Evolutionary conservation across 139 green algal species (phyloP), one percentile per base, ranked within the genome.

Genomic region (Tetratostichococcus sp.): DNA sequence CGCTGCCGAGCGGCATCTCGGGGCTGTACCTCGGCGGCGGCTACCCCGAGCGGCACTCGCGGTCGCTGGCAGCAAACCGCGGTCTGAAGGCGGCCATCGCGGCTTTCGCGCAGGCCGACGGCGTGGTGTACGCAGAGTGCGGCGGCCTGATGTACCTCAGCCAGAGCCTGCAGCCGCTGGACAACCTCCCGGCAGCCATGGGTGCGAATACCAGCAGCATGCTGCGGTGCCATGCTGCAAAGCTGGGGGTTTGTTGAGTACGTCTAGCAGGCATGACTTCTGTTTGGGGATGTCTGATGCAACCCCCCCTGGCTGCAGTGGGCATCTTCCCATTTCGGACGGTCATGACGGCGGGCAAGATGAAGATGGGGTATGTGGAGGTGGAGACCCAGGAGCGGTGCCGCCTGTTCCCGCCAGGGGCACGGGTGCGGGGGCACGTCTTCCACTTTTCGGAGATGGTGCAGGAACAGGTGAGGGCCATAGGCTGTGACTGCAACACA

Each of bases 61-160:
- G 67, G n/a, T 67, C 80, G 72, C 90, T 98, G 42, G 74, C 90
- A 1, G 72, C 70, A 8, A 98, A 98, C 77, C 39, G 50, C 22
- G 58, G 73, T 25, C 75, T 94, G 69, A 69, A 88, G 30, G 76
- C 82, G 19, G 85, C 79, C 21, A 75, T 97, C 23, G 79, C 77
- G 19, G 91, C 89, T 0, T 98, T 98, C 89, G 90, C 86, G 11
- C 77, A 79, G 14, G 86, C 85, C 19, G 94, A 94, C 16, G 94
- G 94, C 19, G 80, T 98, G 17, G 80, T 98, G 42, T 93, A 97
- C 71, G 94, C 84, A 0, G 94, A 98, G 85, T 95, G 89, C 33
- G 94, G 85, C 3, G 94, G 91, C 11, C 83, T 98, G 26, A 83
- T 97, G 75, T 97, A 94, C 80, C 80, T 98, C n/a, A 89, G 85